Evolutionary conservation across 2,329 filamentous ascomycete genomes (phyloP).

Genomic region (Septoria petroselini): DNA sequence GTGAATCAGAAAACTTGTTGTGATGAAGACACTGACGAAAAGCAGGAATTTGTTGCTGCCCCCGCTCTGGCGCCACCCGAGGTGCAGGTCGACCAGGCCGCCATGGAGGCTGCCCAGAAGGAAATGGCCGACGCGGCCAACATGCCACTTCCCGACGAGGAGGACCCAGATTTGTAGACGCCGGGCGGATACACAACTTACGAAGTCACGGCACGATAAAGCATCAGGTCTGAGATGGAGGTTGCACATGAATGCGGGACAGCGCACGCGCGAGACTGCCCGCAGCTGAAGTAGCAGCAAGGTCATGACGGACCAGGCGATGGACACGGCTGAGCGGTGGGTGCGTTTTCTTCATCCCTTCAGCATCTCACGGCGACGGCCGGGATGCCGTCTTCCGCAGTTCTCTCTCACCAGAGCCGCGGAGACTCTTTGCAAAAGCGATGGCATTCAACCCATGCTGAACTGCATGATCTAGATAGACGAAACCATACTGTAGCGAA

Average conservation of each 20-base stretch:
- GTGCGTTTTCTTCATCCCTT: slow-evolving; percentile 29
- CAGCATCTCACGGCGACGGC: slow-evolving; percentile 23
- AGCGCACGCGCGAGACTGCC: slow-evolving; percentile 19
- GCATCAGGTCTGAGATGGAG: slow-evolving; percentile 16
- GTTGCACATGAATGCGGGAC: slow-evolving; percentile 20
- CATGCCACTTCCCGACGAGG: slow-evolving; percentile 91
- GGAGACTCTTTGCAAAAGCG: slow-evolving; percentile 27
- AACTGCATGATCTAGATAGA: slow-evolving; percentile 32
- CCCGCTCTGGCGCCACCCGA: slow-evolving; percentile 92
- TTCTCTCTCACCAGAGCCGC: slow-evolving; percentile 16
- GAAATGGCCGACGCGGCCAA: slow-evolving; percentile 81
- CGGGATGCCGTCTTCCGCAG: slow-evolving; percentile 20
- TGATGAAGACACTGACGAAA: too few species aligned
- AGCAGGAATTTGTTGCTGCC: slow-evolving; percentile 90
- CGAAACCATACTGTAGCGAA: slow-evolving; percentile 29
- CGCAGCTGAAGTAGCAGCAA: slow-evolving; percentile 19
- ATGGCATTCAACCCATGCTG: slow-evolving; percentile 28
- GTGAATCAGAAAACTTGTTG: slow-evolving; percentile 38
- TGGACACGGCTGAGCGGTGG: slow-evolving; percentile 30
- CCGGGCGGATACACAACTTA: slow-evolving; percentile 17
- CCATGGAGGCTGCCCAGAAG: slow-evolving; percentile 76
- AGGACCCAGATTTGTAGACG: slow-evolving; percentile 65
- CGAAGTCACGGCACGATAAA: slow-evolving; percentile 26
- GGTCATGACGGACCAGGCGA: slow-evolving; percentile 30
- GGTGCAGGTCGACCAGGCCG: slow-evolving; percentile 78